Evolutionary conservation across 352 stramenopile genomes (phyloP).

Genomic region (Globisporangium perplexum): DNA sequence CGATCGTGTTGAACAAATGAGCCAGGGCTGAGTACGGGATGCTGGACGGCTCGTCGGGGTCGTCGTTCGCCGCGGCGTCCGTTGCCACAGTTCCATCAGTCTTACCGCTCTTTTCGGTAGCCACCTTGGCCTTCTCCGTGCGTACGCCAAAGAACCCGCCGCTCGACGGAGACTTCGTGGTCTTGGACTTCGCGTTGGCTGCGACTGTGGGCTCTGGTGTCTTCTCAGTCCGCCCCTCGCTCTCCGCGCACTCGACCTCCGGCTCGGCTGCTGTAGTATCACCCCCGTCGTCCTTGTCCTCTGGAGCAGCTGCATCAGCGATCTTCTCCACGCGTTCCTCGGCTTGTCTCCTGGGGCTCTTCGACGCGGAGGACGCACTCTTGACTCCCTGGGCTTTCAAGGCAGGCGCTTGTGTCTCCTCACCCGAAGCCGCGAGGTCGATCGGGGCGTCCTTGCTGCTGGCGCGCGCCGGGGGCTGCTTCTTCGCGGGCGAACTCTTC

Average conservation of each 20-base stretch:
- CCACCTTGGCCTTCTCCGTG: slow-evolving; percentile 13
- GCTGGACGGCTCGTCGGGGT: slow-evolving; percentile 4
- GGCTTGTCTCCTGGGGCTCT: neutral
- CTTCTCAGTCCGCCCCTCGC: neutral
- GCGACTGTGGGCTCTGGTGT: neutral
- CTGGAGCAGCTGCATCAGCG: neutral
- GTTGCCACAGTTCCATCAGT: neutral
- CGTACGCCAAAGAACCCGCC: slow-evolving; percentile 29
- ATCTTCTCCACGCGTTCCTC: neutral
- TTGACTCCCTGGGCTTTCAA: neutral
- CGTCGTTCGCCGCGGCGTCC: slow-evolving; percentile 7
- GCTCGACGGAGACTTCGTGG: neutral
- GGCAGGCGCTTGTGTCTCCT: neutral
- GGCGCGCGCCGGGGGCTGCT: slow-evolving; percentile 13
- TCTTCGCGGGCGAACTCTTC: slow-evolving; percentile 6
- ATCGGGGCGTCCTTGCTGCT: slow-evolving; percentile 27
- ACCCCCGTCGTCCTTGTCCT: neutral
- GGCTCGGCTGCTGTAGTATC: neutral
- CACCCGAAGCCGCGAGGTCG: slow-evolving; percentile 22
- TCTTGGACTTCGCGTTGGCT: neutral
- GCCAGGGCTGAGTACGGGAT: slow-evolving; percentile 59
- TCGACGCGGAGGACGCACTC: neutral
- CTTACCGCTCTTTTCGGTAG: slow-evolving; percentile 12
- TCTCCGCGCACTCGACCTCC: neutral
- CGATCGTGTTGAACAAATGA: slow-evolving; percentile 73